A percentile compares a stretch with the other conserved stretches of the same genome.
Evolutionary conservation across 306 rosid genomes (phyloP).

Genomic region (Rosa multiflora): DNA sequence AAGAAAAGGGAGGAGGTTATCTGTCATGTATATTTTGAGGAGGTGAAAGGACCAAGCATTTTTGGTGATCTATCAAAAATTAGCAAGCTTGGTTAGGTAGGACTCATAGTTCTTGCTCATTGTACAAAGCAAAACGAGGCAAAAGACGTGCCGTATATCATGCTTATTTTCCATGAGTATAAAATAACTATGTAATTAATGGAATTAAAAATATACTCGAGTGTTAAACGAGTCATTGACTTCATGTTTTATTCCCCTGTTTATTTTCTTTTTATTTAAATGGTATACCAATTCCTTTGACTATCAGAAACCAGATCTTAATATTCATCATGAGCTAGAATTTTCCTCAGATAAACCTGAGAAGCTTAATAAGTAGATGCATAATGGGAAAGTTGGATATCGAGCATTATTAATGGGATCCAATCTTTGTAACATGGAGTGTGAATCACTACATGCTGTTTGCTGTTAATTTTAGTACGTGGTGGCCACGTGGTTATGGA

Average conservation of each 20-base stretch:
- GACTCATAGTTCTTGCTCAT: constrained; percentile 33
- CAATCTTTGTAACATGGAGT: constrained; percentile 14
- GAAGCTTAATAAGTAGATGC: neutral
- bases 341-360: neutral
- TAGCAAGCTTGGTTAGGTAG: constrained; percentile 39
- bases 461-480: neutral
- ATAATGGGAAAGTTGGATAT: neutral
- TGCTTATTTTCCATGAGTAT: constrained; percentile 5
- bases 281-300: neutral
- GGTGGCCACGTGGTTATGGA: neutral
- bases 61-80: constrained; percentile 36
- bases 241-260: neutral
- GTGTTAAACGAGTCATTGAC: constrained; percentile 7
- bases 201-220: neutral
- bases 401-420: constrained; percentile 5
- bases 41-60: constrained; percentile 14
- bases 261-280: neutral
- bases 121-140: constrained; percentile 1
- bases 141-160: constrained; percentile 1
- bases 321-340: neutral
- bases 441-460: neutral
- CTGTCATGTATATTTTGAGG: neutral
- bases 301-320: neutral
- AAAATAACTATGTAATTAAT: neutral
- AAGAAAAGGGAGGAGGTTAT: neutral